Evolutionary conservation across 2,329 filamentous ascomycete genomes (phyloP), one percentile per base, ranked within the genome.

Genomic region (Ophiognomonia clavigignenti-juglandacearum): DNA sequence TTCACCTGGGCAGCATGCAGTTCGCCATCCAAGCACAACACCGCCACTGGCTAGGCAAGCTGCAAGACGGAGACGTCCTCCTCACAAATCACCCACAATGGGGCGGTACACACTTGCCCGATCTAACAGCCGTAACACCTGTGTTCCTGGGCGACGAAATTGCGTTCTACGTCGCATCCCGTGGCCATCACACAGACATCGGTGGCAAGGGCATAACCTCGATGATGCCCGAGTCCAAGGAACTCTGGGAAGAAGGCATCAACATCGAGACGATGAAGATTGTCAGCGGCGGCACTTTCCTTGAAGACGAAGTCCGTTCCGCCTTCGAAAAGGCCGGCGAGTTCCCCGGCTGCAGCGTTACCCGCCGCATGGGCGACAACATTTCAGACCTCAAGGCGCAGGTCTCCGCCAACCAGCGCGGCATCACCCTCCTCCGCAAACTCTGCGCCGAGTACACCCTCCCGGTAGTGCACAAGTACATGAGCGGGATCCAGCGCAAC

Each of bases 211-310:
- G 62, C 5, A 65, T 64, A 8, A 65, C 62, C 3, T 65, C 63
- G 4, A 71, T 72, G 69, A 66, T 66, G 52, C 65, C 68, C 3
- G 64, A 69, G 29, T 66, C 62, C 7, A 67, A 57, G 9, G 61
- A 66, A 50, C 54, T 72, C 4, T 72, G 67, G 65, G 64, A 73
- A 50, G 70, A 73, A 45, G 71, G 71, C 4, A 61, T 67, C 27
- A 64, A 61, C 10, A 65, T 71, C 26, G 61, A 61, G 6, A 59
- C 64, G 1, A 62, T 67, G 57, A 66, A 66, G 47, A 60, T 68
- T 6, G 63, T 68, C 29, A 67, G 61, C 8, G 56, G 58, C 13
- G 63, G 64, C 20, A 48, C 61, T 9, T 69, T 70, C 41, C 46
- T 49, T 22, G 50, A 52, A 29, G 35, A 52, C 6, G 42, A 49